Conservation (phyloP, 2,329 filamentous ascomycete species). For the Cercospora sojina region DNA sequence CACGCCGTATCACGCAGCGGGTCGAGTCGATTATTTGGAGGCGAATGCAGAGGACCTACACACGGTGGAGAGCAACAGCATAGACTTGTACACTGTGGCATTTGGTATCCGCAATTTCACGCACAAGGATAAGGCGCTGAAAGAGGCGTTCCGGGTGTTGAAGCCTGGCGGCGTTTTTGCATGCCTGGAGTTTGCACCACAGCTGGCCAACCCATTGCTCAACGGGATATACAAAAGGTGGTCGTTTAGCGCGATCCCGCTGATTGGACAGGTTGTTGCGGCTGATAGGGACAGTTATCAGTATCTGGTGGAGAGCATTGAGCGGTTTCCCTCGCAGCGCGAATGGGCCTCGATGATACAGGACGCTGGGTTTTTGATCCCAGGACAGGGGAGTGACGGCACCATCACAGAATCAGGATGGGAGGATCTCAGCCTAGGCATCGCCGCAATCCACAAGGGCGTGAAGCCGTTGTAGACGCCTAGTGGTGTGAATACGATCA, state of each 20-base stretch:
- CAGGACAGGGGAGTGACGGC: slow-evolving; percentile 49
- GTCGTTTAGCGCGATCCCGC: slow-evolving; percentile 90
- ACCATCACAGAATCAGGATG: slow-evolving; percentile 60
- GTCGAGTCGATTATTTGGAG: slow-evolving; percentile 70
- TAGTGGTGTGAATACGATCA: neutral
- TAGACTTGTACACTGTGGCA: slow-evolving; percentile 95
- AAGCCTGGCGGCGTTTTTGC: slow-evolving; percentile 95
- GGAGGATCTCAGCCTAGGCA: slow-evolving; percentile 86
- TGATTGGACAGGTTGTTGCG: slow-evolving; percentile 93
- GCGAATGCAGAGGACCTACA: slow-evolving; percentile 81
- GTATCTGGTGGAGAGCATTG: slow-evolving; percentile 97
- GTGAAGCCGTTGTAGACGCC: slow-evolving; percentile 65
- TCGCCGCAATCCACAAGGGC: slow-evolving; percentile 94
- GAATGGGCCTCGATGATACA: slow-evolving; percentile 81
- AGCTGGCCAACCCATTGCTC: slow-evolving; percentile 74
- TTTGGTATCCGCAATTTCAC: slow-evolving; percentile 98
- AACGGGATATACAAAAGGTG: slow-evolving; percentile 90
- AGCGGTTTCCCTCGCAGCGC: slow-evolving; percentile 82
- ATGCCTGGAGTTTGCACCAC: slow-evolving; percentile 85
- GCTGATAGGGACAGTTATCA: slow-evolving; percentile 95
- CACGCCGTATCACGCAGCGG: slow-evolving; percentile 58
- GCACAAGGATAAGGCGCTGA: slow-evolving; percentile 77
- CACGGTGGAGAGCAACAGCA: slow-evolving; percentile 64
- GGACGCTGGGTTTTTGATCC: slow-evolving; percentile 80
- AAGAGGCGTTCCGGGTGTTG: slow-evolving; percentile 81